A percentile compares a stretch with the other conserved stretches of the same genome.
Evolutionary conservation across 805 yeast genomes (phyloP).

Genomic region (Ogataea corticis): DNA sequence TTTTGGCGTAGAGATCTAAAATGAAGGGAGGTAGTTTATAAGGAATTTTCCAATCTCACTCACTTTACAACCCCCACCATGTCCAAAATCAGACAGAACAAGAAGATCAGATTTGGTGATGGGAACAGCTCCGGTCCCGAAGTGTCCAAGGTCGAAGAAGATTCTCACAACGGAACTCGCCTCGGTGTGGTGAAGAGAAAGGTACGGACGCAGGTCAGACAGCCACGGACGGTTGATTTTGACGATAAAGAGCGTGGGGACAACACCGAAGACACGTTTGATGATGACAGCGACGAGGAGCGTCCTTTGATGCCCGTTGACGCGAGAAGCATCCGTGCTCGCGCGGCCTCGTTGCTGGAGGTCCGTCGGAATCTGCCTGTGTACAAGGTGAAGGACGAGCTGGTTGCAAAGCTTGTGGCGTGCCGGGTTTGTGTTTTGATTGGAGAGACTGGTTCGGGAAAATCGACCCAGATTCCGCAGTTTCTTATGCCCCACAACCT

Average conservation of each 20-base stretch:
- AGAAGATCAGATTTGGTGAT: constrained; percentile 25
- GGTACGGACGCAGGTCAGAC: not conserved
- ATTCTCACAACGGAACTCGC: not conserved
- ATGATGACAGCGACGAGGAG: constrained; percentile 19
- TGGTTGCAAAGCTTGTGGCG: constrained; percentile 52
- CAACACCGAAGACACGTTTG: constrained; percentile 7
- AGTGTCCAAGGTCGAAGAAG: not conserved
- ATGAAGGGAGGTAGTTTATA: too few relatives aligned
- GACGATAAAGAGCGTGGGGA: constrained; percentile 4
- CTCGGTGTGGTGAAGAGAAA: not conserved
- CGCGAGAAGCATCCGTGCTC: constrained; percentile 35
- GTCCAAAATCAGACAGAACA: constrained; percentile 24
- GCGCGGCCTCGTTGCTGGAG: constrained; percentile 45
- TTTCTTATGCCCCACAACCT: constrained; percentile 59
- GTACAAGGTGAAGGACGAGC: constrained; percentile 64
- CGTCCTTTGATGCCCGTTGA: constrained; percentile 15
- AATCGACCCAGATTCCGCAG: constrained; percentile 96
- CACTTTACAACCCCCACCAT: too few relatives aligned
- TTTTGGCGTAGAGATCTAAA: too few relatives aligned
- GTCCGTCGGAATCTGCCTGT: constrained; percentile 70
- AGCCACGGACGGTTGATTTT: constrained; percentile 9
- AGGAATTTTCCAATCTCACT: too few relatives aligned
- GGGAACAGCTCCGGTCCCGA: not conserved
- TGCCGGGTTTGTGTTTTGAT: constrained; percentile 77
- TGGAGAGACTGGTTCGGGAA: constrained; percentile 95